Evolutionary conservation across 345 rosid species (phyloP).

Genomic region (Litchi chinensis): DNA sequence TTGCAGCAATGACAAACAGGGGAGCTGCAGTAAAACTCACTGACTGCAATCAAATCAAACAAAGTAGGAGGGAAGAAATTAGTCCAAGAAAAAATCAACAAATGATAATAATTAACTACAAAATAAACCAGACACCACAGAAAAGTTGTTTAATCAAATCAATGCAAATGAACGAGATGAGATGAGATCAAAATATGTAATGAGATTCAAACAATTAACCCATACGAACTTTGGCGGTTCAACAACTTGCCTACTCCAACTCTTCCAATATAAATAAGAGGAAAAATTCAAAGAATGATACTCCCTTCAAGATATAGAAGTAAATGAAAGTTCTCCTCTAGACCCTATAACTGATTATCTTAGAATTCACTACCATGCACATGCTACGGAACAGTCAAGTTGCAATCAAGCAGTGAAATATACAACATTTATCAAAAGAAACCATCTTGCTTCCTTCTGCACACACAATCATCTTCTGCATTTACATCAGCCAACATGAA

Average conservation of each 20-base stretch:
- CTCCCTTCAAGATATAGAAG: neutral
- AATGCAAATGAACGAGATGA: neutral
- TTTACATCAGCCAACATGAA: neutral
- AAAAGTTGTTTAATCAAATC: neutral
- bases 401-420: neutral
- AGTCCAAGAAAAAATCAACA: slow-evolving; percentile 1
- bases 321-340: neutral
- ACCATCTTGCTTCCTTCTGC: neutral
- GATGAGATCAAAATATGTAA: neutral
- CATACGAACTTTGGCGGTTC: neutral
- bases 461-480: neutral
- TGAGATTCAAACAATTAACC: neutral
- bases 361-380: no score
- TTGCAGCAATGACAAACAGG: slow-evolving; percentile 55
- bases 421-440: neutral
- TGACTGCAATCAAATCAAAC: slow-evolving; percentile 60
- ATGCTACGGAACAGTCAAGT: neutral
- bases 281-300: neutral
- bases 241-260: neutral
- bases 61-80: slow-evolving; percentile 6
- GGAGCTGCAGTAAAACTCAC: slow-evolving; percentile 85
- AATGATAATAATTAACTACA: neutral
- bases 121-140: neutral
- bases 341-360: neutral
- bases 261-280: neutral